Evolutionary conservation across 140 eudicot genomes (phyloP), one percentile per base, ranked within the genome.

Genomic region (Erigeron philadelphicus): DNA sequence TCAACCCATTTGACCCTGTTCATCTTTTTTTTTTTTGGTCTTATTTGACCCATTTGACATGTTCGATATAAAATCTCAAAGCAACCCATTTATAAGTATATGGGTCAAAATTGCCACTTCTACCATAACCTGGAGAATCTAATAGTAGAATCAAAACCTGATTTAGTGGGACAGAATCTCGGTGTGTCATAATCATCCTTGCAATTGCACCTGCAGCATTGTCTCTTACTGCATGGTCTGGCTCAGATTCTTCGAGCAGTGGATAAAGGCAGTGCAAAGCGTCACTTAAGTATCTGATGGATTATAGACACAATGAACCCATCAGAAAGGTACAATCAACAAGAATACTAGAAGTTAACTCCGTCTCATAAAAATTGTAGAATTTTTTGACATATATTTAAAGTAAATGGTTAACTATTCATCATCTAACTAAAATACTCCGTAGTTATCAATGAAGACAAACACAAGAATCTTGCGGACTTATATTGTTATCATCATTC

Each of bases 181-280:
- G 90, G 76, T 89, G 88, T 16, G 87, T 82, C 84, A 82, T 86
- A 21, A 93, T 93, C 95, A 93, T 93, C 80, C 78, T 84, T 62
- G 98, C 93, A 75, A 93, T 86, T 56, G 98, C 98, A 78, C 98
- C 89, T 61, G 95, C 96, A 61, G 98, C 98, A 80, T 93, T 93
- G 71, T 93, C 96, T 75, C 80, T 89, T 55, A 83, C 96, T 10
- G 94, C 94, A 83, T 79, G 62, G 65, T 86, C 98, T 35, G 87
- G 87, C 74, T 93, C 98, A 72, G 96, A 81, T 66, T 86, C 98
- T 66, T 88, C 96, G 80, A 93, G 82, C 75, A 93, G 64, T 9
- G 96, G 94, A 73, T 79, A 80, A 57, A 93, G 85, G 63, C 90
- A 83, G 44, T 83, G 80, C 72, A 93, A 74, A 17, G 80, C 80